Evolutionary conservation across 306 rosid species (phyloP), one percentile per base, ranked within the genome.

Genomic region (Fragaria nilgerrensis): DNA sequence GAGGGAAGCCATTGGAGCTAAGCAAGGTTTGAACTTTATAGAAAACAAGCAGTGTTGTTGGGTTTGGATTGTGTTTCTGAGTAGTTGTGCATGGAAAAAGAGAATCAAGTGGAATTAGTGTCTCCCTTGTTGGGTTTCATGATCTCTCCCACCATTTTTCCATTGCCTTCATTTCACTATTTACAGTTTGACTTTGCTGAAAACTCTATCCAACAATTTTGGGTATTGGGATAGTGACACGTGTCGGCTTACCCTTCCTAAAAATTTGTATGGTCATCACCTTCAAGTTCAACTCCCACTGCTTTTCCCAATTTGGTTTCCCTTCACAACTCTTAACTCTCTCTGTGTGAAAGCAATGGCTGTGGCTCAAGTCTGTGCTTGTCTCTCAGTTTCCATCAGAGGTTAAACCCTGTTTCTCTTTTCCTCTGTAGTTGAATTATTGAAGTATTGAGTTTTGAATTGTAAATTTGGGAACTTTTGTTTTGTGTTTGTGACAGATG

Each of bases 311-410:
- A 20, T 17, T 77, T 59, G 43, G 71, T 45, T 9, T n/a, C 15
- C 47, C 16, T 12, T 59, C 45, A 9, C 47, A 58, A 29, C n/a
- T 74, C 58, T 68, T 34, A 32, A 43, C 62, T 12, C 20, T 77
- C 53, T 37, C 69, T 50, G 64, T 65, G 74, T 5, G 64, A 63
- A 29, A 7, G 19, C 39, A 69, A 88, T 90, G 92, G 91, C 88
- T 53, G 79, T 85, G 15, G 80, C 84, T 87, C 97, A 86, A 75
- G 43, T 84, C 68, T 86, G 90, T 45, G 89, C 91, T 23, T 86
- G 96, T 39, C 90, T 91, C 75, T 78, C 89, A 37, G 47, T 87
- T 79, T 72, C 90, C 72, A 20, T 72, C 58, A 88, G 90, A 9
- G 87, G 96, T 85, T 17, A 78, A 48, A 48, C 36, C 27, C 78